Conservation (phyloP, 23 red algal genomes). For the Gracilaria domingensis region DNA sequence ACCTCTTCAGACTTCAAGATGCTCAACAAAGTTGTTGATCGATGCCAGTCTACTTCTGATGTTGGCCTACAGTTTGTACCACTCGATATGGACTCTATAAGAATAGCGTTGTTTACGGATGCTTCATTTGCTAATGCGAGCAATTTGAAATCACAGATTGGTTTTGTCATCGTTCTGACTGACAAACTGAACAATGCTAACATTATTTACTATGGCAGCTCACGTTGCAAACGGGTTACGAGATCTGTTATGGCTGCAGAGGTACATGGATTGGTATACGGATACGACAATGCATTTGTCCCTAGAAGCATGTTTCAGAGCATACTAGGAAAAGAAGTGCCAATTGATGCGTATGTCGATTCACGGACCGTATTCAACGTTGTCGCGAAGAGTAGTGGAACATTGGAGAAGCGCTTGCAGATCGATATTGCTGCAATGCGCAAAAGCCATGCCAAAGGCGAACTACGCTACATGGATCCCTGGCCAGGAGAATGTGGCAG, state of each 20-base stretch:
- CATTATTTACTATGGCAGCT: conserved; percentile 43
- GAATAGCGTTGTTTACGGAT: conserved; percentile 6
- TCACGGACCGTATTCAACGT: conserved; percentile 52
- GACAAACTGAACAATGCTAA: conserved; percentile 1
- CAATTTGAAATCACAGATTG: neutral
- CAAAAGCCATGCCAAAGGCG: conserved; percentile 42
- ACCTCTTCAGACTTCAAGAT: neutral
- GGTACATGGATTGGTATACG: conserved; percentile 21
- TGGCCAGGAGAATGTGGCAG: neutral
- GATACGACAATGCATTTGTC: conserved; percentile 56
- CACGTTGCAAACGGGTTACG: conserved; percentile 20
- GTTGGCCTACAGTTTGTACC: neutral
- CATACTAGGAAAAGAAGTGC: conserved; percentile 4
- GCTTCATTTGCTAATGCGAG: conserved; percentile 19
- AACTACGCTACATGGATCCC: conserved; percentile 29
- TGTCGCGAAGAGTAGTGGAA: conserved; percentile 36
- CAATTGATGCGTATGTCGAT: conserved; percentile 38
- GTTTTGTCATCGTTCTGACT: neutral
- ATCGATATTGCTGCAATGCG: conserved; percentile 37
- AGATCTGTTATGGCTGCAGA: conserved; percentile 64
- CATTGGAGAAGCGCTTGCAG: conserved; percentile 37
- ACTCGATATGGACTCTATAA: neutral
- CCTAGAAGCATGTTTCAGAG: neutral
- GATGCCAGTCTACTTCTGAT: neutral
- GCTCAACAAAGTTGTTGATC: neutral